Conservation (phyloP, 2,329 filamentous ascomycete genomes). For the Chaetomium globosum region DNA sequence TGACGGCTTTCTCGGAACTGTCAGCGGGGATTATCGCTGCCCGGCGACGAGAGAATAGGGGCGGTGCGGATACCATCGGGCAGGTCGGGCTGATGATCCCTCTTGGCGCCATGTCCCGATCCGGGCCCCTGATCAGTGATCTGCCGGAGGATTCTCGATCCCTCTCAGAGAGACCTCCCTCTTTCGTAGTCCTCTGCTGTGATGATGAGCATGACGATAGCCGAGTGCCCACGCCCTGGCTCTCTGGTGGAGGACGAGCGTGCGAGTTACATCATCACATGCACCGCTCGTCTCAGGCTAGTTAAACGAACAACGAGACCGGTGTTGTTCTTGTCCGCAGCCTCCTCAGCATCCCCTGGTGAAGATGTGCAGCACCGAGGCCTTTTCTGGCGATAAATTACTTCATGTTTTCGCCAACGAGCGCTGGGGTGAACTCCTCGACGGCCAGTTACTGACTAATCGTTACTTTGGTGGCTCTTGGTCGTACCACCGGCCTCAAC, state of each 20-base stretch:
- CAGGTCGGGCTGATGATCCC: conserved; percentile 31
- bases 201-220: too few relatives aligned
- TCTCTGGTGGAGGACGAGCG: too few relatives aligned
- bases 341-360: background rate
- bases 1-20: background rate
- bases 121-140: conserved; percentile 24
- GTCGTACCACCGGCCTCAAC: background rate
- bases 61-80: conserved; percentile 25
- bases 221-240: background rate
- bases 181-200: conserved; percentile 9
- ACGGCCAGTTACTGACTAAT: too few relatives aligned
- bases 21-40: conserved; percentile 17
- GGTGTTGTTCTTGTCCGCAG: background rate
- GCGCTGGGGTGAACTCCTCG: background rate
- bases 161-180: conserved; percentile 17
- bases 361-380: background rate
- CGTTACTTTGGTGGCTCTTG: too few relatives aligned
- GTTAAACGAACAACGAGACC: background rate
- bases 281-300: background rate
- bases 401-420: background rate
- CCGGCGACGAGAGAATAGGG: conserved; percentile 19
- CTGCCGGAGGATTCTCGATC: conserved; percentile 23
- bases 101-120: conserved; percentile 25
- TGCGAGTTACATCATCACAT: background rate
- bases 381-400: background rate